Evolutionary conservation across 1,139 yeast genomes (phyloP).

Genomic region (Candida labiduridarum): DNA sequence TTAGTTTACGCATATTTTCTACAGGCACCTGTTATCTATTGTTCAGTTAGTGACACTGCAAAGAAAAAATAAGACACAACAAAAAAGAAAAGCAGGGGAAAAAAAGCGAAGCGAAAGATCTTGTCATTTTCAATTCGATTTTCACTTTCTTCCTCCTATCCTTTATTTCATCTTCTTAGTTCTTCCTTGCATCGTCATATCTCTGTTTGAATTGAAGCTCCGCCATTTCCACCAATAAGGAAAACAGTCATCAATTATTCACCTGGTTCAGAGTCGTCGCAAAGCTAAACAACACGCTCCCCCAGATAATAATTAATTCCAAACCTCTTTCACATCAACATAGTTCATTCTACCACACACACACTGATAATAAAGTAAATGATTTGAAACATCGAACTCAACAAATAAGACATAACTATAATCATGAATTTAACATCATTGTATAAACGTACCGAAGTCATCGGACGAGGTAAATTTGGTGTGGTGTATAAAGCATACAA

Average conservation of each 20-base stretch:
- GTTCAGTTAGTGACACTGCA: not conserved
- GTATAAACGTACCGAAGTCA: conserved; percentile 82
- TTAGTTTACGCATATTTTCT: not conserved
- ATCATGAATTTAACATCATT: conserved; percentile 21
- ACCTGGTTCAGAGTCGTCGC: not conserved
- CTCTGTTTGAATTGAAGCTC: not conserved
- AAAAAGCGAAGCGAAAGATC: not conserved
- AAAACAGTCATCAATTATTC: not conserved
- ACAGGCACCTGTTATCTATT: not conserved
- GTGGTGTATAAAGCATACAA: conserved; percentile 87
- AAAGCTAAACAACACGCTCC: not conserved
- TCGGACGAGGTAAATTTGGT: conserved; percentile 97
- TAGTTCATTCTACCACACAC: not conserved
- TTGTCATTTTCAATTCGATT: not conserved
- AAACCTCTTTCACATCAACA: not conserved
- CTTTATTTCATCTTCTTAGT: not conserved
- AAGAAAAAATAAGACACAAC: not conserved
- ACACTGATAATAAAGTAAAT: not conserved
- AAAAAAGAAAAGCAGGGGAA: not conserved
- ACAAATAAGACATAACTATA: no score
- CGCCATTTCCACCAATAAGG: no score
- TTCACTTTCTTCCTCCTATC: not conserved
- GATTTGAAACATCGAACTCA: not conserved
- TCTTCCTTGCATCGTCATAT: not conserved
- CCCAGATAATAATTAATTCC: not conserved